Conservation (phyloP, 2,329 filamentous ascomycete species). For the Arthrinium puccinioides region DNA sequence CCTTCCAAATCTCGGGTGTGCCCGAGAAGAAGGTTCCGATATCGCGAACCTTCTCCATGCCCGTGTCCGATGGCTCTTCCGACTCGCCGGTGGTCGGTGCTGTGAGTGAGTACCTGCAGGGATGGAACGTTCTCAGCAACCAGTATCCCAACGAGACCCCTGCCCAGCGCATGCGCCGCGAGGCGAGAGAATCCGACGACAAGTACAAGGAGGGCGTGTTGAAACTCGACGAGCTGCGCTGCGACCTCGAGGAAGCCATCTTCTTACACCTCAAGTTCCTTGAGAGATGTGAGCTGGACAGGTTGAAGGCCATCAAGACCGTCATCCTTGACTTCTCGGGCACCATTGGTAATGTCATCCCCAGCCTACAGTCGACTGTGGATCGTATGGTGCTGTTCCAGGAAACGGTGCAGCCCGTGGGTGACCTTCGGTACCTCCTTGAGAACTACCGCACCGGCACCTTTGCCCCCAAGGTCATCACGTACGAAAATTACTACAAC, state of each 20-base stretch:
- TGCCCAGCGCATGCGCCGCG: constrained; percentile 74
- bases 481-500: constrained; percentile 99
- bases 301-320: constrained; percentile 95
- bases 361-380: constrained; percentile 87
- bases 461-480: constrained; percentile 82
- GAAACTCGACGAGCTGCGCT: constrained; percentile 83
- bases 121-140: constrained; percentile 91
- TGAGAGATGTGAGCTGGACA: constrained; percentile 92
- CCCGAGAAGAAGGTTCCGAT: constrained; percentile 78
- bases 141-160: constrained; percentile 90
- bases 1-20: constrained; percentile 79
- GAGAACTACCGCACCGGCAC: constrained; percentile 96
- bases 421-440: constrained; percentile 85
- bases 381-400: constrained; percentile 99
- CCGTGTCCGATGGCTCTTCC: constrained; percentile 50
- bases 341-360: constrained; percentile 95
- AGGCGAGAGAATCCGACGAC: constrained; percentile 85
- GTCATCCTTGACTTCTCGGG: constrained; percentile 97
- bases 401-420: constrained; percentile 90
- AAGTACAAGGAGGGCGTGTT: constrained; percentile 83
- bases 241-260: constrained; percentile 93
- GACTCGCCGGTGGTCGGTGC: constrained; percentile 78
- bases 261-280: constrained; percentile 90
- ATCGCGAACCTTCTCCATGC: constrained; percentile 67
- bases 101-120: constrained; percentile 81